Conservation (phyloP, 371 early-diverging fungal species). For the Apophysomyces trapeziformis region DNA sequence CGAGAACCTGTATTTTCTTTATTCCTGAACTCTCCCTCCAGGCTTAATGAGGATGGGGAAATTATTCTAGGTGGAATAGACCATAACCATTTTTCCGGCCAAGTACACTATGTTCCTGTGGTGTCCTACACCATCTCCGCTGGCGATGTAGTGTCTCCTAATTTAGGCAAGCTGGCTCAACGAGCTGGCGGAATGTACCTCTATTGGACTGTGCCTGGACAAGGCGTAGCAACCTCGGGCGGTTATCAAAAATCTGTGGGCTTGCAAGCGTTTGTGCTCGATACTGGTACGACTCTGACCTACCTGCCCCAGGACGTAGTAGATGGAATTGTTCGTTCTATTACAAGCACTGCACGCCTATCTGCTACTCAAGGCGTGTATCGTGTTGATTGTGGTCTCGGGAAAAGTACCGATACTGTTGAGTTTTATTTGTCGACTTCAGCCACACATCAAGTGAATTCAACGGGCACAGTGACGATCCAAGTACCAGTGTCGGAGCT, state of each 20-base stretch:
- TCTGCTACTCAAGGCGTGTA: constrained; percentile 17
- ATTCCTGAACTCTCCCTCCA: constrained; percentile 19
- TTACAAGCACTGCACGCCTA: background rate
- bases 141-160: constrained; percentile 14
- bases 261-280: constrained; percentile 25
- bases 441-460: background rate
- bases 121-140: constrained; percentile 22
- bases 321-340: constrained; percentile 19
- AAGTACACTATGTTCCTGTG: constrained; percentile 30
- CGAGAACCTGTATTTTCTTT: constrained; percentile 35
- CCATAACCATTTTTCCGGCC: constrained; percentile 21
- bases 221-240: constrained; percentile 13
- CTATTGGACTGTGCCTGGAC: constrained; percentile 33
- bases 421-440: constrained; percentile 22
- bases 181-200: constrained; percentile 15
- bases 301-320: constrained; percentile 23
- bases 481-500: constrained; percentile 29
- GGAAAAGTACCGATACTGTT: constrained; percentile 15
- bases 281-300: constrained; percentile 39
- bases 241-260: constrained; percentile 1
- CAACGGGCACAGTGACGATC: constrained; percentile 19
- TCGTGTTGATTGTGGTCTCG: constrained; percentile 27
- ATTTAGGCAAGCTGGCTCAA: constrained; percentile 16
- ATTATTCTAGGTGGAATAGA: constrained; percentile 35
- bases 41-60: constrained; percentile 27